phyloP scores from a whole-genome alignment of 2,329 filamentous ascomycete genomes.

The Ophiostoma sp. region DNA sequence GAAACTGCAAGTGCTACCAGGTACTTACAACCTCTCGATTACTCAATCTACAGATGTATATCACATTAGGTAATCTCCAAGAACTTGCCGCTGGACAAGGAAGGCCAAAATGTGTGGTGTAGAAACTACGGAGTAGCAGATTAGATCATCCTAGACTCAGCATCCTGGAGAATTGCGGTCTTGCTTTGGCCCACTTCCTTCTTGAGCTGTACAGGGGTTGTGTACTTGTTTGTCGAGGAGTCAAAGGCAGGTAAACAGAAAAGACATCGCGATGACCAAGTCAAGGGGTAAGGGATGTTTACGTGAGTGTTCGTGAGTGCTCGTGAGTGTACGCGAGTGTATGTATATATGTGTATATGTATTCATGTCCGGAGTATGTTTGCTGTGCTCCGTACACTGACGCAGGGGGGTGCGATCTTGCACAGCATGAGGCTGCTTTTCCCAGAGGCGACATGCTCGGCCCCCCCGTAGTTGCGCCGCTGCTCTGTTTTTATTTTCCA shows the following conservation, averaged over 20 bases:
- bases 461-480: not conserved
- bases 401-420: too few relatives aligned
- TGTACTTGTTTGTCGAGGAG: not conserved
- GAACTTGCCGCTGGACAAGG: not conserved
- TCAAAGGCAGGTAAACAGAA: not conserved
- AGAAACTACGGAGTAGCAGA: too few relatives aligned
- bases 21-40: not conserved
- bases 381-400: too few relatives aligned
- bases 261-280: too few relatives aligned
- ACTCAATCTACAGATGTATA: not conserved
- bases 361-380: too few relatives aligned
- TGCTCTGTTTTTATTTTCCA: not conserved
- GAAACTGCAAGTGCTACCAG: not conserved
- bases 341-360: too few relatives aligned
- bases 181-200: not conserved
- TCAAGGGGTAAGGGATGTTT: too few relatives aligned
- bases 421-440: too few relatives aligned
- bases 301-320: too few relatives aligned
- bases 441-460: not conserved
- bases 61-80: not conserved
- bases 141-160: not conserved
- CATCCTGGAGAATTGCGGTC: not conserved
- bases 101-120: too few relatives aligned
- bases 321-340: too few relatives aligned
- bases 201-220: not conserved